phyloP scores from a whole-genome alignment of 371 early-diverging fungal genomes.

The Rhizopus delemar region DNA sequence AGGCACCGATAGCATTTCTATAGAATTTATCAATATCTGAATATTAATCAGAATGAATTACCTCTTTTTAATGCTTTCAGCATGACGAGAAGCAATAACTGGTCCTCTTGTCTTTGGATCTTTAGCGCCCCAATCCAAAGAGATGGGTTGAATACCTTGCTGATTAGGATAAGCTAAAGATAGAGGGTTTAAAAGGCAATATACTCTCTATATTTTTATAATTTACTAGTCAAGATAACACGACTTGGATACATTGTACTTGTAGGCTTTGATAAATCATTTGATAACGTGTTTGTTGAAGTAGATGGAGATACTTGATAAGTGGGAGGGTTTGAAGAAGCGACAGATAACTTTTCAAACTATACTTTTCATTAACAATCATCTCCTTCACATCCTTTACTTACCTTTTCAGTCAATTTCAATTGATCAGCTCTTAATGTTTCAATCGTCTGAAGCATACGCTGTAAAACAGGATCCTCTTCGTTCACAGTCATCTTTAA shows the following conservation, averaged over 20 bases:
- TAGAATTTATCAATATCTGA: not conserved
- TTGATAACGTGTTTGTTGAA: slow-evolving; percentile 5
- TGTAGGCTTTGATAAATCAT: slow-evolving; percentile 4
- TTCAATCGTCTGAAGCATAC: slow-evolving; percentile 34
- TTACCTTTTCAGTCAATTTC: slow-evolving; percentile 34
- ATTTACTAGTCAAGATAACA: slow-evolving; percentile 53
- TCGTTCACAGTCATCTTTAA: slow-evolving; percentile 29
- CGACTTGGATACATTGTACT: slow-evolving; percentile 41
- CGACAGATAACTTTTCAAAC: slow-evolving; percentile 13
- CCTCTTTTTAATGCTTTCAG: slow-evolving; percentile 76
- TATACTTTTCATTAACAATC: not conserved
- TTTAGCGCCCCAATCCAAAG: slow-evolving; percentile 82
- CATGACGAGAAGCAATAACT: slow-evolving; percentile 82
- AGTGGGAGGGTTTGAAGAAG: slow-evolving; percentile 10
- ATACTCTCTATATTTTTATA: not conserved
- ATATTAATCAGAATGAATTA: slow-evolving; percentile 16
- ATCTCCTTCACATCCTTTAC: not conserved
- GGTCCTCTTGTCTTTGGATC: slow-evolving; percentile 83
- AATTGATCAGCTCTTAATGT: slow-evolving; percentile 30
- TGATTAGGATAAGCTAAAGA: slow-evolving; percentile 80
- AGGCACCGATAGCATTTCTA: slow-evolving; percentile 92
- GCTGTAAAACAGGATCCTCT: slow-evolving; percentile 28
- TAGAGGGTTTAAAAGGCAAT: not conserved
- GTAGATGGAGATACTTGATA: slow-evolving; percentile 13
- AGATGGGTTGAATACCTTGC: slow-evolving; percentile 82